Evolutionary conservation across 148 eudicot species (phyloP), one percentile per base, ranked within the genome.

Genomic region (Oxyria digyna): DNA sequence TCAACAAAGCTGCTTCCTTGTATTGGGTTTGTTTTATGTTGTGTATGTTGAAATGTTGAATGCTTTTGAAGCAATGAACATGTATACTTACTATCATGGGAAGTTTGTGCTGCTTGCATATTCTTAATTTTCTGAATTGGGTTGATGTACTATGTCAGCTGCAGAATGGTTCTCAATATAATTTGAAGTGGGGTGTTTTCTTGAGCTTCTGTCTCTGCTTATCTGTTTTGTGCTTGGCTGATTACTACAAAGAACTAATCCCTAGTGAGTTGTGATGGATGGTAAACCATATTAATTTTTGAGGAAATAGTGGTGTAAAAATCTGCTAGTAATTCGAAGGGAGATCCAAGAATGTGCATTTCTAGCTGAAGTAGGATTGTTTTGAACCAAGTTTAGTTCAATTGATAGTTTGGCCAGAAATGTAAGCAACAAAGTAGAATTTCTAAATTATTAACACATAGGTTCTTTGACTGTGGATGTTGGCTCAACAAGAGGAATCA

Each of bases 41-140:
- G 57, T 50, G 57, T 50, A 21, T 50, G 26, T 50, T 50, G 57
- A 11, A 50, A 21, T 50, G 26, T 50, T 50, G 57, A 11, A 50
- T 50, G 57, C 57, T 50, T 50, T 50, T 50, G 57, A 50, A 50
- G 57, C 57, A 20, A 20, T 50, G 24, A 50, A 21, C 57, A 50
- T 50, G 20, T 50, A 50, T 50, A 50, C 57, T n/a, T 50, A n/a
- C n/a, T n/a, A 8, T 50, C 57, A 11, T 50, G 26, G 26, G 57
- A 21, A 21, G 57, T 50, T 50, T 20, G 57, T 50, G 57, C 54
- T 48, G n/a, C 38, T 50, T 20, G 41, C 26, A 21, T 50, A 50
- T 50, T 50, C 26, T 6, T 50, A 21, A 21, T 20, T 50, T 20
- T 50, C 57, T 50, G 24, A 21, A 50, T 8, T 50, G 57, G 57